Base-by-base conservation (phyloP, 2,329 filamentous ascomycete genomes). In the Blastomyces emzantsi region DNA sequence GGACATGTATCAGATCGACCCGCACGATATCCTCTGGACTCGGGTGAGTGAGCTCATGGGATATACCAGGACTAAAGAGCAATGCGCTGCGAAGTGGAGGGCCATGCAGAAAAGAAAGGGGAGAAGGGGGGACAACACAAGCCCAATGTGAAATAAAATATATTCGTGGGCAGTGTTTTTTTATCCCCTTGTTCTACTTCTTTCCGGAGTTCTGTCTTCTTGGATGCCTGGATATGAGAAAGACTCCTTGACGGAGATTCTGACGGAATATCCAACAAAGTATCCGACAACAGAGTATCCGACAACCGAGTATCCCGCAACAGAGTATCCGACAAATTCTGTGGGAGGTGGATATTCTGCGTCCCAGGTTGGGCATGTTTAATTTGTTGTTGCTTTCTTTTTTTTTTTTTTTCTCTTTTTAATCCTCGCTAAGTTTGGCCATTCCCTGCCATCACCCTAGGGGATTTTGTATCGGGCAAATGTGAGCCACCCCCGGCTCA, bases 1-100 rank as follows among this genome's bases (percentile, higher is more conserved):
- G 33, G 74, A 78, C 58, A 70, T 74, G 22, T 76, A 76, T 59
- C 49, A 60, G 33, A 41, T 57, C 4, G 54, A 59, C 39, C 33
- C 51, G 25, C 19, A 33, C n/a, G 9, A 30, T 19, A 60, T 65
- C 30, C 36, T 47, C 17, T 71, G 69, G 69, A 64, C 55, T 17
- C 62, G 60, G 36, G 65, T 71, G 60, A 70, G 69, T 59, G 62
- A 67, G 52, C 67, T 63, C 45, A 64, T 71, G 52, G 64, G 62
- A n/a, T 65, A 64, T 41, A 63, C 51, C 13, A 66, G 69, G 22
- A 68, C 66, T 13, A 66, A 64, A 6, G 65, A 68, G 39, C 69
- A 71, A 61, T 71, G 69, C 63, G 66, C 68, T 1, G 68, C 67
- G 22, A 66, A 68, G 51, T 71, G 67, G 63, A 67, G 68, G 39